Evolutionary conservation across 768 basidiomycete species (phyloP).

Genomic region (Leccinum sublutescens): DNA sequence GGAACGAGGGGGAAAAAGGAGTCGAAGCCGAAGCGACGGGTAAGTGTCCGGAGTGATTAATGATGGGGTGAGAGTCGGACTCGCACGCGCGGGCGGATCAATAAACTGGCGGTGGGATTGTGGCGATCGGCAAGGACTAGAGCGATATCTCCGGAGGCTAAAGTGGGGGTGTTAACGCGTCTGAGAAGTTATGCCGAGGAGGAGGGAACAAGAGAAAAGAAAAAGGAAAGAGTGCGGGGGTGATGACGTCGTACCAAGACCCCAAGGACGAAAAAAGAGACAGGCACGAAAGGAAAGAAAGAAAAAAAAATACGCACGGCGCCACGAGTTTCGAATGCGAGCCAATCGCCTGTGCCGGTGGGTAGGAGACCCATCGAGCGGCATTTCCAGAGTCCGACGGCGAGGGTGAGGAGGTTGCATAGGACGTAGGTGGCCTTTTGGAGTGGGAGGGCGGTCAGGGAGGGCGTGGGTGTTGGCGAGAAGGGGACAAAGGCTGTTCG

Average conservation of each 20-base stretch:
- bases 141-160: constrained; percentile 49
- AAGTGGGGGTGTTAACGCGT: neutral
- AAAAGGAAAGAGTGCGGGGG: neutral
- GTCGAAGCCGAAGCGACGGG: neutral
- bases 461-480: constrained; percentile 44
- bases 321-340: constrained; percentile 86
- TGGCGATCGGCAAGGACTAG: constrained; percentile 16
- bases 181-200: neutral
- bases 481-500: constrained; percentile 70
- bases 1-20: neutral
- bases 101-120: neutral
- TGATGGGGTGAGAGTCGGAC: neutral
- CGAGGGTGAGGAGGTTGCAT: constrained; percentile 76
- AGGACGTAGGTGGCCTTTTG: constrained; percentile 71
- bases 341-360: constrained; percentile 90
- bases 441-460: constrained; percentile 51
- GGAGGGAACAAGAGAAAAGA: neutral
- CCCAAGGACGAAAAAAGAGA: neutral
- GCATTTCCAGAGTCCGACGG: constrained; percentile 91
- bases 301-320: constrained; percentile 37
- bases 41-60: neutral
- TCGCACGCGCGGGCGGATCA: constrained; percentile 1
- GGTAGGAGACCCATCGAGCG: constrained; percentile 89
- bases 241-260: neutral
- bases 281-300: neutral